Conservation (phyloP, 257 asterid genomes). For the Ilex asprella region DNA sequence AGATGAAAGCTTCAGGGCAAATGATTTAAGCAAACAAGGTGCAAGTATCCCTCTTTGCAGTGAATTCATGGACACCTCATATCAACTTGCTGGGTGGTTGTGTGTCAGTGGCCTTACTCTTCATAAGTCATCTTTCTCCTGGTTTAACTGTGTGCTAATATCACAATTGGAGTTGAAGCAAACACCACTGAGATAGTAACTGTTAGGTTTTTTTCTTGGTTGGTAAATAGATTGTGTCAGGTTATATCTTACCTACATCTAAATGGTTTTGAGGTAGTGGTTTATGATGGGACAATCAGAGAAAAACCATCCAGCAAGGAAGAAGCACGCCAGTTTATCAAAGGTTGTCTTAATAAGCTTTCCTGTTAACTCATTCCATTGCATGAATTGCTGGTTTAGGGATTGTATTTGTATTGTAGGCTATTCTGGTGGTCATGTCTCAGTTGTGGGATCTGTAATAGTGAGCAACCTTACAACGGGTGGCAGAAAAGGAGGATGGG, state of each 20-base stretch:
- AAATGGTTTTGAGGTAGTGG: conserved; percentile 71
- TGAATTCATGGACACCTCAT: too few species aligned
- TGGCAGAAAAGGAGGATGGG: conserved; percentile 68
- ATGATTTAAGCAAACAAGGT: too few species aligned
- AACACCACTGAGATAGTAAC: too few species aligned
- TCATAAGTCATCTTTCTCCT: too few species aligned
- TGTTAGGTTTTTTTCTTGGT: conserved; percentile 7
- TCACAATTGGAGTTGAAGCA: too few species aligned
- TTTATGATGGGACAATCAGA: conserved; percentile 65
- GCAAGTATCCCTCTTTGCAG: too few species aligned
- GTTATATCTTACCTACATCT: conserved; percentile 32
- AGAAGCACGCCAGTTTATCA: conserved; percentile 66
- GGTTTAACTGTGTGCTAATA: too few species aligned
- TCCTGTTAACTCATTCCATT: conserved; percentile 2
- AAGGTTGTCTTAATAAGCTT: conserved; percentile 33
- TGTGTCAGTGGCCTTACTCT: too few species aligned
- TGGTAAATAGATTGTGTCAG: conserved; percentile 23
- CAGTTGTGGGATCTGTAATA: conserved; percentile 73
- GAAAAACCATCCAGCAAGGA: conserved; percentile 73
- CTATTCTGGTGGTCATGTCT: conserved; percentile 72
- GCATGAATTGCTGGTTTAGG: background rate
- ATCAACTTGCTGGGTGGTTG: too few species aligned
- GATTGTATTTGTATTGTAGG: conserved; percentile 28
- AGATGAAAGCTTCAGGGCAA: too few species aligned
- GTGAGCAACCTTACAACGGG: conserved; percentile 72